These are phyloP conservation scores for Ceriops tagal DNA, from an alignment of 345 rosid species.

Conservation along the genomic window DNA sequence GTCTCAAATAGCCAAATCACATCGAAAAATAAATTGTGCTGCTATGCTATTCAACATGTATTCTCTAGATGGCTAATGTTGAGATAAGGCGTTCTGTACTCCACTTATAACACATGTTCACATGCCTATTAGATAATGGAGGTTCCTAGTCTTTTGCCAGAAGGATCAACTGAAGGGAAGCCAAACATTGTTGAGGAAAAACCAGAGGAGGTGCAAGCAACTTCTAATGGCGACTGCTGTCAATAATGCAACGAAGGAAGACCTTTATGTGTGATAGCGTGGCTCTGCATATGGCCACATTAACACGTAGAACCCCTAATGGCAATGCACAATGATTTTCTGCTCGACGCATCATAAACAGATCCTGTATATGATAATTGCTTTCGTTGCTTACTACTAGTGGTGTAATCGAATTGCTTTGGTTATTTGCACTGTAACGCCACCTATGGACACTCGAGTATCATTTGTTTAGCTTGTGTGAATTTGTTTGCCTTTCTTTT, in stretches of 20 bases:
- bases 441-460: conserved; percentile 2
- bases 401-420: conserved; percentile 6
- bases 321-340: conserved; percentile 9
- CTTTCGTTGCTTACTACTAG: background rate
- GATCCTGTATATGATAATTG: conserved; percentile 21
- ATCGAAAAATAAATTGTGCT: background rate
- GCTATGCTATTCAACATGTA: background rate
- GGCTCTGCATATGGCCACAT: background rate
- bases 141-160: conserved; percentile 87
- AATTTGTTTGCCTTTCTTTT: conserved; percentile 10
- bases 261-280: background rate
- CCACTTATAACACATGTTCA: background rate
- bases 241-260: background rate
- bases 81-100: background rate
- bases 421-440: conserved; percentile 3
- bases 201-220: conserved; percentile 38
- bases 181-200: conserved; percentile 69
- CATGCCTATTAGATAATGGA: conserved; percentile 68
- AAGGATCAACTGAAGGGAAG: conserved; percentile 72
- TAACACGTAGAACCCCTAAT: conserved; percentile 1
- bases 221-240: conserved; percentile 46
- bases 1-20: background rate
- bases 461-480: conserved; percentile 21
- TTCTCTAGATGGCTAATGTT: background rate
- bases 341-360: conserved; percentile 2